phyloP scores from a whole-genome alignment of 2,329 filamentous ascomycete genomes.

The Berkeleyomyces basicola region DNA sequence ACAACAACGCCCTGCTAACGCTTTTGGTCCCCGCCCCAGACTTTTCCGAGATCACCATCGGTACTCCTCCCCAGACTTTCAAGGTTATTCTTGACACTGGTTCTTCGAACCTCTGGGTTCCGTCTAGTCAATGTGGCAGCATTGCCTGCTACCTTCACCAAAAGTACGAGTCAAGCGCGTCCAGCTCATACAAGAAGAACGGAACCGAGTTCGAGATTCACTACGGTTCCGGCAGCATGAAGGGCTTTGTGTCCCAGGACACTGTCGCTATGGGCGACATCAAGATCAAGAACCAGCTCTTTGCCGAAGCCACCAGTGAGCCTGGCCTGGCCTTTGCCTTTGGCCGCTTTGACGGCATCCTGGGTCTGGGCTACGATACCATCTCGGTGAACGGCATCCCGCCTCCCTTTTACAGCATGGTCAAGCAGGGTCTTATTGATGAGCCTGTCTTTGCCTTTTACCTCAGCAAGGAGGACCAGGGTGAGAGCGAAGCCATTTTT shows the following conservation, averaged over 20 bases:
- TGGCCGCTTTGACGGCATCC: constrained; percentile 89
- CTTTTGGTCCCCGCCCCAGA: constrained; percentile 34
- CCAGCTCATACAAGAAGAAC: constrained; percentile 86
- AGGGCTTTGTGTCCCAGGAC: constrained; percentile 86
- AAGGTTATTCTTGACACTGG: constrained; percentile 98
- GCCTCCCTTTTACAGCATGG: constrained; percentile 91
- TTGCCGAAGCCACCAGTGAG: constrained; percentile 90
- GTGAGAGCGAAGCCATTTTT: constrained; percentile 74
- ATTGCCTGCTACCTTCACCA: constrained; percentile 96
- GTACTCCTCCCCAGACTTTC: constrained; percentile 83
- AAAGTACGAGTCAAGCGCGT: constrained; percentile 86
- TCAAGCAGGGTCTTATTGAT: constrained; percentile 78
- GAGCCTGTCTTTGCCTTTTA: constrained; percentile 95
- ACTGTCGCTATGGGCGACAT: constrained; percentile 75
- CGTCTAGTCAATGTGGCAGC: constrained; percentile 73
- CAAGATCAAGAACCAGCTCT: constrained; percentile 75
- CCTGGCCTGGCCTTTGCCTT: constrained; percentile 96
- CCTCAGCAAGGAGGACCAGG: constrained; percentile 50
- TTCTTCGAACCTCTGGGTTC: constrained; percentile 98
- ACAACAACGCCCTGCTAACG: not conserved
- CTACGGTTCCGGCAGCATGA: constrained; percentile 89
- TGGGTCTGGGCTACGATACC: constrained; percentile 85
- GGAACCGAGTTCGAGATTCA: constrained; percentile 81
- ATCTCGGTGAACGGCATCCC: constrained; percentile 95
- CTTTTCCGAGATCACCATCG: constrained; percentile 91